Evolutionary conservation across 352 stramenopile genomes (phyloP), one percentile per base, ranked within the genome.

Genomic region (Globisporangium paroecandrum): DNA sequence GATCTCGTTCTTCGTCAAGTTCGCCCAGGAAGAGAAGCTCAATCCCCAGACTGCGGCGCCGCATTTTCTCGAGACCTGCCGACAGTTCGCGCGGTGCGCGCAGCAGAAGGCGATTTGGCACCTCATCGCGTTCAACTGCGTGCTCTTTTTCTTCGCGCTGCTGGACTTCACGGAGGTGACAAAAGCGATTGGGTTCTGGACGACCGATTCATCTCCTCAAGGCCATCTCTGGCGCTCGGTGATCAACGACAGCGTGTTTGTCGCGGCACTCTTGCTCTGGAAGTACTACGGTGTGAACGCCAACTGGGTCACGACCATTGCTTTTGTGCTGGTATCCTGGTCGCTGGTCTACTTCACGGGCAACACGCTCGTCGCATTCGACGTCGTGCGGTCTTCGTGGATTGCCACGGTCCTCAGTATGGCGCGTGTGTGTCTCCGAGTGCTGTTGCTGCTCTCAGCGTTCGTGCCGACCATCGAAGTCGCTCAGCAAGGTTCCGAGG

Each of bases 61-160:
- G 2, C 59, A 59, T 10, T 65, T 77, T 10, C 18, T 56, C 3
- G 54, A 65, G 27, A 75, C 71, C 9, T 65, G 66, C 12, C 64
- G 43, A 1, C 65, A 67, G 43, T 70, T 79, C 57, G 67, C 58
- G 61, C 65, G 65, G 29, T 66, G 66, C 18, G 69, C 67, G n/a
- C 68, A 83, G 69, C 76, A 83, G 59, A 67, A 73, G n/a, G 78
- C 77, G 22, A 71, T 83, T 18, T 86, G 76, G 70, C 69, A 83
- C 53, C 69, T 86, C 49, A 61, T 83, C 9, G 67, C 75, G 12
- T 75, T 82, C 68, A 80, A 80, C 67, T 75, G 69, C 62, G 56
- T 77, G 53, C 68, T 84, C 51, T 78, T 71, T 57, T 82, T 80
- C 66, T 84, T 82, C 58, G 57, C 51, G 4, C 38, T 75, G 15